Conservation (phyloP, 768 basidiomycete genomes). For the Mycena rebaudengoi region DNA sequence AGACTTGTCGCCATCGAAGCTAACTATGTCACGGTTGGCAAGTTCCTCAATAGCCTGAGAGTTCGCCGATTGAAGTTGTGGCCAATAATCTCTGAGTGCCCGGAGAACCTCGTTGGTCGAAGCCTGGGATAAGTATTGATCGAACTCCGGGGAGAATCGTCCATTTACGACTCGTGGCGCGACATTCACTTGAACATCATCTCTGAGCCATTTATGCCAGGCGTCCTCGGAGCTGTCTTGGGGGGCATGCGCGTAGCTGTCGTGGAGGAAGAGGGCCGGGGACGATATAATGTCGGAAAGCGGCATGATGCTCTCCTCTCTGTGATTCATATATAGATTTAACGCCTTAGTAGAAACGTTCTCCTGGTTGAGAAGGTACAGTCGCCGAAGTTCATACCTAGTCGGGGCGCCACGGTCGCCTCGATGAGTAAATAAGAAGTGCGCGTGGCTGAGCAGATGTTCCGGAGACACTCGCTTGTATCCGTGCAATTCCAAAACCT, state of each 20-base stretch:
- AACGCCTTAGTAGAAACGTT: neutral
- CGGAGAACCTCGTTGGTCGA: neutral
- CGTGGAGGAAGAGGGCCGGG: constrained; percentile 2
- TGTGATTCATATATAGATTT: constrained; percentile 1
- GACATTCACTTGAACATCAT: constrained; percentile 2
- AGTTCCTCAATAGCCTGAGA: neutral
- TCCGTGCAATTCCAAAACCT: neutral
- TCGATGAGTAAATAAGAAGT: constrained; percentile 7
- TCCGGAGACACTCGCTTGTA: neutral
- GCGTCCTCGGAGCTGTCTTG: neutral
- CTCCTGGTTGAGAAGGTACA: neutral
- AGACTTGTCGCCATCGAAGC: neutral
- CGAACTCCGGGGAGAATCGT: constrained; percentile 8
- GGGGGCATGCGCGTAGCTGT: neutral
- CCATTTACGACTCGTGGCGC: constrained; percentile 4
- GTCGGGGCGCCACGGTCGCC: neutral
- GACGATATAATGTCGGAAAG: constrained; percentile 1
- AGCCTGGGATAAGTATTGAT: neutral
- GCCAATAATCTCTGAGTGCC: constrained; percentile 15
- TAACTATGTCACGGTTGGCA: neutral
- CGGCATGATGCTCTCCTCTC: neutral
- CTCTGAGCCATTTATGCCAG: constrained; percentile 11
- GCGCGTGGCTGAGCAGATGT: neutral
- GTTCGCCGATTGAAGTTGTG: neutral
- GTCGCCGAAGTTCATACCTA: neutral